Base-by-base conservation (phyloP, 768 basidiomycete species). In the Rhizopogon salebrosus region DNA sequence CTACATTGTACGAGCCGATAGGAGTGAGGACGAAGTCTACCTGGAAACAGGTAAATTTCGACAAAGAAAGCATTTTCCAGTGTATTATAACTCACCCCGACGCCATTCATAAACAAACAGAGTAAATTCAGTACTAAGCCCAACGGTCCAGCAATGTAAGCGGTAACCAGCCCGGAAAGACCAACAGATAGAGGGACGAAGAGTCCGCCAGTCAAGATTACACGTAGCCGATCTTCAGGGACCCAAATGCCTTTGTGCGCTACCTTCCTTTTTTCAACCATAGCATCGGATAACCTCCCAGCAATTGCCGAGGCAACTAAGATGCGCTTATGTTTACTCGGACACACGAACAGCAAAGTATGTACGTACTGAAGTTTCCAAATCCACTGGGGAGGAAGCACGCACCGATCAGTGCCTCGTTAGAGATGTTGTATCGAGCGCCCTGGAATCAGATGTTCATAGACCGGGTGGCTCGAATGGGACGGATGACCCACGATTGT, bases 361-460 rank as follows among this genome's bases (percentile, higher is more conserved):
- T 42, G 49, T 14, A 70, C 81, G 18, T 48, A 84, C 84, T 65
- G 54, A 81, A 74, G 57, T 81, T 81, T 9, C 83, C 85, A 9
- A 83, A 36, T 3, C 84, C 84, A n/a, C 69, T 65, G 0, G 83
- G 84, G 1, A 83, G 62, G 67, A 84, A 84, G 56, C 80, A 82
- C 0, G 78, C 75, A 3, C 85, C 83, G 41, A 85, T 74, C 11
- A 81, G 51, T 0, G 78, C 80, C 57, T 80, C 75, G 58, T 82
- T 85, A 3, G 69, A 66, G 45, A 87, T 80, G 29, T 71, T 62
- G 60, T 85, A 87, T 26, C 72, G 70, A 18, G 60, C 68, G 7
- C 80, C 84, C 83, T 85, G 51, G 7, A 31, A 34, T 16, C 8
- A 16, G 3, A 20, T 22, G 13, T 48, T 3, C 34, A 35, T n/a